phyloP scores from a whole-genome alignment of 164 flowering plant species.

The Warburgia ugandensis region DNA sequence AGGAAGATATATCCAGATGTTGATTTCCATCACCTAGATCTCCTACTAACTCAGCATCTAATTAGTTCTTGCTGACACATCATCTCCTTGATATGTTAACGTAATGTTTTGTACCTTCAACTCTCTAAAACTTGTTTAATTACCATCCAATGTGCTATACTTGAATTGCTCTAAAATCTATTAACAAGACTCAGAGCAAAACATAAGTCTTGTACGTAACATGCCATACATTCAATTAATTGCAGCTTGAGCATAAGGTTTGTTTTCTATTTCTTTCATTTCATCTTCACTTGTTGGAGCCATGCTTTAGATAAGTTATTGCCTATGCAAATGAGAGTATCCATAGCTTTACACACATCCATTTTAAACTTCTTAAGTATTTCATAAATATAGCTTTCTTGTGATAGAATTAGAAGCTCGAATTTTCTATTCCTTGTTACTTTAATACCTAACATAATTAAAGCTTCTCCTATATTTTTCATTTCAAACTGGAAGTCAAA shows the following conservation, averaged over 20 bases:
- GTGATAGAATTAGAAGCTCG: background rate
- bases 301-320: background rate
- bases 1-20: background rate
- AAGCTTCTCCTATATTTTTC: background rate
- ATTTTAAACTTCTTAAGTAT: too few relatives aligned
- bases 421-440: background rate
- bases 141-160: background rate
- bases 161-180: background rate
- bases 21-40: background rate
- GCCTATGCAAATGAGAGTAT: background rate
- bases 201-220: background rate
- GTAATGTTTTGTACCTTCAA: background rate
- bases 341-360: background rate
- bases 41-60: background rate
- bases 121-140: background rate
- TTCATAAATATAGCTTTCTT: background rate
- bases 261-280: background rate
- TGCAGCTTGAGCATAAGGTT: background rate
- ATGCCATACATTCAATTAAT: background rate
- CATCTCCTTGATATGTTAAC: background rate
- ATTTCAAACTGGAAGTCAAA: background rate
- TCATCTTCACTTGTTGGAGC: background rate
- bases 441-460: background rate
- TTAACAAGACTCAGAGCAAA: background rate
- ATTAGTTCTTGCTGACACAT: background rate